Evolutionary conservation across 306 rosid species (phyloP), one percentile per base, ranked within the genome.

Genomic region (Phaseolus lunatus): DNA sequence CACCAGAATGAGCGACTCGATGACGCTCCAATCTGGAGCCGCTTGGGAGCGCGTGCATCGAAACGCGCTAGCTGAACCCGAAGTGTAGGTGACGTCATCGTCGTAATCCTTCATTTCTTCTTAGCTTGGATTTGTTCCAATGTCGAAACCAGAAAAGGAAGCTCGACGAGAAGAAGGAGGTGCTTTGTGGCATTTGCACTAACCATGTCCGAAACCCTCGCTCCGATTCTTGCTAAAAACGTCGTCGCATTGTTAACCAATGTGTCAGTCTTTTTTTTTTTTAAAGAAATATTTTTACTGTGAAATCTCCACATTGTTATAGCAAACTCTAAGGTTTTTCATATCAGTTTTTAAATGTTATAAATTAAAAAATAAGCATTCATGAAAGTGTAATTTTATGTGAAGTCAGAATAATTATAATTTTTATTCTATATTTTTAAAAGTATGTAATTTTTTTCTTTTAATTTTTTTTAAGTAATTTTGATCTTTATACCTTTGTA

Each of bases 1-100:
- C 33, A 89, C 92, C 18, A 93, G 92, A 67, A 89, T 86, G 29
- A 90, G 89, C 13, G 84, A 56, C 13, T 87, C 96, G 7, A 81
- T 77, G 6, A 84, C 59, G 7, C 82, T 73, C 97, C 94, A 93
- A 20, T 86, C 96, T 0, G 94, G 96, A 0, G 88, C 90, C 50
- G 59, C 87, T 70, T 90, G 96, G 0, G 92, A 92, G 1, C 96
- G 92, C 16, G 96, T 92, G 39, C 89, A 77, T 12, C 91, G 81
- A 14, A 37, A 16, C 2, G 14, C 67, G 23, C 66, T 43, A 3
- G 67, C 84, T 1, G 84, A 58, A 43, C 14, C 73, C 50, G 27
- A 35, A 59, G 4, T 13, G 15, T 14, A 59, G 3, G 44, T 65
- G 16, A 45, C 59, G 7, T 16, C 62, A 5, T 63, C 35, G 20